A percentile compares a stretch with the other conserved stretches of the same genome.
Conservation (phyloP, 495 filamentous ascomycete genomes). For the Corynascus novoguineensis region DNA sequence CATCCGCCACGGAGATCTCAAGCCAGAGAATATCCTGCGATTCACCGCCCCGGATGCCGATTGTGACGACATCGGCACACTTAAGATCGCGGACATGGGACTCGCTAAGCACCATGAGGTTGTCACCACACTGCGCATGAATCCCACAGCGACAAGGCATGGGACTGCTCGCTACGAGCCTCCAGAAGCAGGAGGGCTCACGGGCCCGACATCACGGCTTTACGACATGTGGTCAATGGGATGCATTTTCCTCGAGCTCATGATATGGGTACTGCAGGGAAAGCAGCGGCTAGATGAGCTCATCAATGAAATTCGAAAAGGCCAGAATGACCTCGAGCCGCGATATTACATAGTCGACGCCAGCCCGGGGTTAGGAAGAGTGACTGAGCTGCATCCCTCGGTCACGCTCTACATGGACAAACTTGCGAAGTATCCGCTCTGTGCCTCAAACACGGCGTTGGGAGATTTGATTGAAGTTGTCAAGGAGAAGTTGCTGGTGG, state of each 20-base stretch:
- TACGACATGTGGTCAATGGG: constrained; percentile 40
- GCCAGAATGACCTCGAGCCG: background rate
- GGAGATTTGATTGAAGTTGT: constrained; percentile 2
- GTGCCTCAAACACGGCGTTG: background rate
- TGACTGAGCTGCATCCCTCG: background rate
- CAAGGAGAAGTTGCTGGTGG: background rate
- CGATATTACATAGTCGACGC: background rate
- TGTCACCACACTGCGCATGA: background rate
- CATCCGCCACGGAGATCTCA: constrained; percentile 21
- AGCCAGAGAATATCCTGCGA: constrained; percentile 22
- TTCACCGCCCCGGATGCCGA: background rate
- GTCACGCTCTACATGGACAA: background rate
- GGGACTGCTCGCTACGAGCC: constrained; percentile 22
- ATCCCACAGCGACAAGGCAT: constrained; percentile 13
- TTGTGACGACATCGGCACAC: constrained; percentile 9
- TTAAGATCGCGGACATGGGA: constrained; percentile 27
- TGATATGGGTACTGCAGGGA: constrained; percentile 36
- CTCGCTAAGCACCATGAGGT: constrained; percentile 20
- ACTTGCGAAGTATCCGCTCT: background rate
- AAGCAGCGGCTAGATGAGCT: constrained; percentile 14
- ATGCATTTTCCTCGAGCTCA: constrained; percentile 32
- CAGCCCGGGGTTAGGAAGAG: background rate
- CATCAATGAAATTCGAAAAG: background rate
- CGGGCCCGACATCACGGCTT: constrained; percentile 15
- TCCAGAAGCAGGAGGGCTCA: constrained; percentile 20